Evolutionary conservation across 129 eudicot species (phyloP), one percentile per base, ranked within the genome.

Genomic region (Lonicera japonica): DNA sequence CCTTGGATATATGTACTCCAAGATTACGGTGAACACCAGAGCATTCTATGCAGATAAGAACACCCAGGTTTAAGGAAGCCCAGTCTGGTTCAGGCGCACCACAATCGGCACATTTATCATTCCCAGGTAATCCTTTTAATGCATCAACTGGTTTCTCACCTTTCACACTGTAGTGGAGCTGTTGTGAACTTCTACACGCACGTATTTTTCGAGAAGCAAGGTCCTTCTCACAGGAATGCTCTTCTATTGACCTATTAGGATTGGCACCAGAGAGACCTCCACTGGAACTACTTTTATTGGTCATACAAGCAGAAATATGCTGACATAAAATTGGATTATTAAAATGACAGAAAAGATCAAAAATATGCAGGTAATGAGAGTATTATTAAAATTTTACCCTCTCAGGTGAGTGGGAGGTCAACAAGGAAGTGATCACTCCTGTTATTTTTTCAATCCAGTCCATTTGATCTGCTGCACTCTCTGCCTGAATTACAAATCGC

Each of bases 21-120:
- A 91, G 95, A 69, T 91, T 91, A 25, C 98, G 94, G 64, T 91
- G 98, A 64, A 91, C 76, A 64, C 96, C 98, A 73, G 98, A 91
- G 56, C 98, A 91, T 73, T 91, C 90, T 0, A 91, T 91, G 74
- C 98, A 87, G 21, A 91, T 78, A 69, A 91, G 96, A 60, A 87
- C 59, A n/a, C 98, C 96, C 34, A 91, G 95, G 73, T 91, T 91
- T 70, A 91, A 69, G 69, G 98, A 91, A 68, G 98, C 98, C 98
- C 98, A 87, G 54, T 91, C 98, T 2, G 98, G 98, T 56, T 76
- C 96, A 61, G 90, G 84, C 18, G 96, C 86, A 62, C 96, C 90
- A 69, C 98, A 91, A 82, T 91, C 98, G 34, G 96, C 98, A 69
- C 98, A 91, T 66, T 79, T 87, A 70, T 91, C 90, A 62, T 91